Conservation (phyloP, 495 filamentous ascomycete species). For the Xylaria telfairii region DNA sequence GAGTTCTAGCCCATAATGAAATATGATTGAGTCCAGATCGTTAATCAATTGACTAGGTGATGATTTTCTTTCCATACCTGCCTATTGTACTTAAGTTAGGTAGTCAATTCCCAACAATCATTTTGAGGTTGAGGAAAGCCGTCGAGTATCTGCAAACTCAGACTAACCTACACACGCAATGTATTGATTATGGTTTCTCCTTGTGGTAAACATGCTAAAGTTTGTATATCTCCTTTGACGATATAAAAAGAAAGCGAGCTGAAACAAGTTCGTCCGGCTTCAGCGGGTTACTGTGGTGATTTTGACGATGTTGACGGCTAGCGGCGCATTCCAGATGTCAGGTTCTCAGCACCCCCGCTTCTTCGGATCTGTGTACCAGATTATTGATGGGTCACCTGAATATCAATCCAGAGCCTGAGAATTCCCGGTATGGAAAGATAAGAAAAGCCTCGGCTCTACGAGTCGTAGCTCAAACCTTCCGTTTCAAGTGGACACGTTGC, state of each 20-base stretch:
- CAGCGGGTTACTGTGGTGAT: constrained; percentile 7
- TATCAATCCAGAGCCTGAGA: not conserved
- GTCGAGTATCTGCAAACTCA: not conserved
- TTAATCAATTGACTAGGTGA: not conserved
- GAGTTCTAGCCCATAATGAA: not conserved
- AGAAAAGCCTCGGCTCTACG: not conserved
- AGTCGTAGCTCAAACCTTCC: not conserved
- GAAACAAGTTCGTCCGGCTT: not conserved
- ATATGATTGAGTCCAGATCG: not conserved
- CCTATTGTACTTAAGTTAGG: not conserved
- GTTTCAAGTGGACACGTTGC: not conserved
- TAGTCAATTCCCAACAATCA: not conserved
- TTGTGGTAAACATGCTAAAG: not conserved
- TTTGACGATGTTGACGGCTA: constrained; percentile 18
- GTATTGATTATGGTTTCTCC: not conserved
- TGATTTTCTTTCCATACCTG: not conserved
- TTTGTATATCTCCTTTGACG: not conserved
- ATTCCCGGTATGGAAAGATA: not conserved
- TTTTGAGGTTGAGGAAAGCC: not conserved
- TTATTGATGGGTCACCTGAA: constrained; percentile 1
- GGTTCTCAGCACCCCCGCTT: constrained; percentile 23
- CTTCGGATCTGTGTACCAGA: not conserved
- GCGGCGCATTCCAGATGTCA: constrained; percentile 27
- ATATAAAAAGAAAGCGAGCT: not conserved
- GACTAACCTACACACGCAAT: not conserved